Percentiles rank a stretch among this genome's conserved stretches.
Conservation (phyloP, 306 rosid genomes). For the Vigna radiata region DNA sequence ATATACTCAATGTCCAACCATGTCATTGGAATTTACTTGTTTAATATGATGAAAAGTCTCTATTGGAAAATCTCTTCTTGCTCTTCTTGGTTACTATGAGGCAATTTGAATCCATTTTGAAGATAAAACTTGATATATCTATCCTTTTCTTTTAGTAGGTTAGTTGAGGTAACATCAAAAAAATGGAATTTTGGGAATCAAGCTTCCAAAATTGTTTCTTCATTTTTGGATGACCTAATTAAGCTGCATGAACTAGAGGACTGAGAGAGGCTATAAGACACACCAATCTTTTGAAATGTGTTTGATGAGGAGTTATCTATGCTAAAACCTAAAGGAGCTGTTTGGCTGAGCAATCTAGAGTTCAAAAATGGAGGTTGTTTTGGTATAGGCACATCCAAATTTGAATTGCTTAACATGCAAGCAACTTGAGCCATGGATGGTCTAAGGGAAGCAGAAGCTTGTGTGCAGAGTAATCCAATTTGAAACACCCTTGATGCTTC, state of each 20-base stretch:
- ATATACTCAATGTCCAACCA: background rate
- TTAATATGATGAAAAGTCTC: background rate
- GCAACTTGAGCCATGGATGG: slow-evolving; percentile 24
- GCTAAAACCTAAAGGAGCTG: slow-evolving; percentile 8
- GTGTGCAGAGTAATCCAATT: slow-evolving; percentile 28
- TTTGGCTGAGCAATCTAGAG: slow-evolving; percentile 9
- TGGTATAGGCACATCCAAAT: slow-evolving; percentile 8
- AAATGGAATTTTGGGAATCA: slow-evolving; percentile 3
- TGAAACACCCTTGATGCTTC: slow-evolving; percentile 26
- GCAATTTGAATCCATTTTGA: background rate
- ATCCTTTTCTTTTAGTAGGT: background rate
- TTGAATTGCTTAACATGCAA: slow-evolving; percentile 19
- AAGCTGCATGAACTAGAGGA: background rate
- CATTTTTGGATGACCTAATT: background rate
- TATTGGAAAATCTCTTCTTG: background rate
- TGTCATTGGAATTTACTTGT: background rate
- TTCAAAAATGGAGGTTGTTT: slow-evolving; percentile 33
- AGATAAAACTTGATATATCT: background rate
- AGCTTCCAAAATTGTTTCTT: slow-evolving; percentile 3
- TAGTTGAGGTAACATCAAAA: background rate
- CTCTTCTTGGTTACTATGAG: background rate
- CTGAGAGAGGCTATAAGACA: slow-evolving; percentile 9
- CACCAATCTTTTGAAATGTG: background rate
- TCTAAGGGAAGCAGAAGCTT: slow-evolving; percentile 22
- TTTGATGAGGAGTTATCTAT: slow-evolving; percentile 1